These are phyloP conservation scores for Lecanosticta acicola DNA, from an alignment of 2,329 filamentous ascomycete genomes.

Conservation along the genomic window DNA sequence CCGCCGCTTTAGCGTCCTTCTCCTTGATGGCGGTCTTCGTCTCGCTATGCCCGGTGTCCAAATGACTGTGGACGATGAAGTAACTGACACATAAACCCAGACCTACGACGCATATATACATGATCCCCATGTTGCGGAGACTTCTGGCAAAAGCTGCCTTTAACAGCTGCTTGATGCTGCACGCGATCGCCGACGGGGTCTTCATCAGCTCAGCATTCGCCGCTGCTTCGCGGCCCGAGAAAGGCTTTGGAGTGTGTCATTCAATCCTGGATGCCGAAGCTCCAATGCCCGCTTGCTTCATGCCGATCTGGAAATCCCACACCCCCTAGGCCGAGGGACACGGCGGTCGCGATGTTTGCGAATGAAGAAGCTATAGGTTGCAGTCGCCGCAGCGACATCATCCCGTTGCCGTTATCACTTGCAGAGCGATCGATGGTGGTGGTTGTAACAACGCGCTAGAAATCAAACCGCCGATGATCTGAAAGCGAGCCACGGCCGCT, in stretches of 20 bases:
- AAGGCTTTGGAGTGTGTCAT: conserved; percentile 39
- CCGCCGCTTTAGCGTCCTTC: conserved; percentile 1
- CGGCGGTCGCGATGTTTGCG: conserved; percentile 41
- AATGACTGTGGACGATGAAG: conserved; percentile 41
- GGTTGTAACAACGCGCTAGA: conserved; percentile 50
- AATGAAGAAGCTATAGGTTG: conserved; percentile 48
- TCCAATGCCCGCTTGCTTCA: conserved; percentile 50
- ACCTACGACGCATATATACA: conserved; percentile 42
- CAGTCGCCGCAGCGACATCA: conserved; percentile 48
- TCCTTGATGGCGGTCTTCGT: conserved; percentile 44
- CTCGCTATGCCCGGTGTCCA: conserved; percentile 49
- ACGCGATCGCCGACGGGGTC: too few species aligned
- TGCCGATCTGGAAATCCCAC: conserved; percentile 53
- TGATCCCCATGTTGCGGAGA: conserved; percentile 46
- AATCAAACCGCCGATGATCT: conserved; percentile 49
- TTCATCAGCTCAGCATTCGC: conserved; percentile 47
- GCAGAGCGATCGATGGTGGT: conserved; percentile 53
- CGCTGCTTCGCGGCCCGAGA: conserved; percentile 56
- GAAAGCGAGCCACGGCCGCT: conserved; percentile 42
- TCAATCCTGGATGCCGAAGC: conserved; percentile 48
- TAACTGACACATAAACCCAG: conserved; percentile 39
- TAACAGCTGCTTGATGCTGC: conserved; percentile 39
- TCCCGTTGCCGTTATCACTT: conserved; percentile 44
- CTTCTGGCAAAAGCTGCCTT: conserved; percentile 46
- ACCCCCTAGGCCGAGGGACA: conserved; percentile 47